Evolutionary conservation across 2,329 filamentous ascomycete genomes (phyloP), one percentile per base, ranked within the genome.

Genomic region (Trichoderma citrinoviride): DNA sequence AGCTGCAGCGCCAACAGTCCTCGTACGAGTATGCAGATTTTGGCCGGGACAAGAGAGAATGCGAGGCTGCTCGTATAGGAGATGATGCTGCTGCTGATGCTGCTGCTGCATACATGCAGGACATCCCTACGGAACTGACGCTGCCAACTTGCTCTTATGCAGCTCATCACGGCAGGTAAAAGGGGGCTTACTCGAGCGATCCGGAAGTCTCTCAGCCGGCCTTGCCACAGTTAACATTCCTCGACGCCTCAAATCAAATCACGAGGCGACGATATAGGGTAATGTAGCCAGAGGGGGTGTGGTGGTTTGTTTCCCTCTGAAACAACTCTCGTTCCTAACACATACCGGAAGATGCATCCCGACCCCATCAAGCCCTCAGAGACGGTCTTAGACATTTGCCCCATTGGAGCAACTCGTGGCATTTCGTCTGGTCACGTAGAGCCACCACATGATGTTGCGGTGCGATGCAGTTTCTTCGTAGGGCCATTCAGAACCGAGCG

Each of bases 91-190:
- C 10, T 57, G 54, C 10, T 44, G n/a, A n/a, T 21, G 40, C 25
- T 54, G 17, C 27, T 57, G 43, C 50, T 54, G n/a, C 50, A 57
- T 57, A 41, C 55, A 58, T 21, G 46, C 46, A 61, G 33, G 57
- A 46, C 58, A 25, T 23, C 58, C 27, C 23, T 53, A 41, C 21
- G 14, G 44, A 23, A 7, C 19, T 19, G 5, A 25, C 15, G 46
- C 46, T 46, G 50, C 19, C 40, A 29, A 50, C 43, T 41, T 29
- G 5, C 21, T 64, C 44, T 64, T 50, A 64, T 64, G 61, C 61
- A 50, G 44, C 44, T 33, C 33, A 50, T 50, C 41, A 40, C 33
- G 5, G 25, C 12, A 14, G 61, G n/a, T 15, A 54, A 43, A 46
- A 40, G 61, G 47, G 55, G 47, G 52, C 49, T 62, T 53, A 37